Conservation (phyloP, 2,329 filamentous ascomycete genomes). For the Leptographium wingfieldii region DNA sequence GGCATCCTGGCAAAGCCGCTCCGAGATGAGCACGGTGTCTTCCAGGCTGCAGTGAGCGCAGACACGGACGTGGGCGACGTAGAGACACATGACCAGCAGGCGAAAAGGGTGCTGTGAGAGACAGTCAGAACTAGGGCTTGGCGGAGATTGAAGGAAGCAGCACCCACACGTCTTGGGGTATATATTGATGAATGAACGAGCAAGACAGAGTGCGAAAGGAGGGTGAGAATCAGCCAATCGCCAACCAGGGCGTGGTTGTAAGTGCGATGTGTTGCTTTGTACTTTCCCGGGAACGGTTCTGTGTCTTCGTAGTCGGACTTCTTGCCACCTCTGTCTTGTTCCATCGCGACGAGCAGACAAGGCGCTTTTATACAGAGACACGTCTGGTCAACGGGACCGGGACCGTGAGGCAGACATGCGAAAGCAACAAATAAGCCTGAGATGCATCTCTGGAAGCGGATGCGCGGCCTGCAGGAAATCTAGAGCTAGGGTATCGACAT, state of each 20-base stretch:
- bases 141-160: neutral
- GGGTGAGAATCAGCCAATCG: neutral
- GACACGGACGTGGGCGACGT: conserved; percentile 24
- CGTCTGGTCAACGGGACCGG: neutral
- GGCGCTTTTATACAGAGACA: neutral
- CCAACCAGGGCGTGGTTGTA: neutral
- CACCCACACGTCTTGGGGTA: neutral
- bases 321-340: neutral
- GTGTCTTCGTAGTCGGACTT: too few species aligned
- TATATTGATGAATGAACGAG: neutral
- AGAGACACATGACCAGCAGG: conserved; percentile 23
- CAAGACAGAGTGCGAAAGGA: neutral
- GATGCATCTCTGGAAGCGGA: neutral
- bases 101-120: neutral
- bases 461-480: neutral
- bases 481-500: neutral
- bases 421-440: neutral
- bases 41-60: conserved; percentile 23
- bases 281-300: neutral
- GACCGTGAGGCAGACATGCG: neutral
- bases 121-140: neutral
- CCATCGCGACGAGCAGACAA: neutral
- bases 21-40: conserved; percentile 29
- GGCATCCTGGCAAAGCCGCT: conserved; percentile 22
- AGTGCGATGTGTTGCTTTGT: neutral